These are phyloP conservation scores for Rosa persica DNA, from an alignment of 306 rosid species.

Conservation along the genomic window DNA sequence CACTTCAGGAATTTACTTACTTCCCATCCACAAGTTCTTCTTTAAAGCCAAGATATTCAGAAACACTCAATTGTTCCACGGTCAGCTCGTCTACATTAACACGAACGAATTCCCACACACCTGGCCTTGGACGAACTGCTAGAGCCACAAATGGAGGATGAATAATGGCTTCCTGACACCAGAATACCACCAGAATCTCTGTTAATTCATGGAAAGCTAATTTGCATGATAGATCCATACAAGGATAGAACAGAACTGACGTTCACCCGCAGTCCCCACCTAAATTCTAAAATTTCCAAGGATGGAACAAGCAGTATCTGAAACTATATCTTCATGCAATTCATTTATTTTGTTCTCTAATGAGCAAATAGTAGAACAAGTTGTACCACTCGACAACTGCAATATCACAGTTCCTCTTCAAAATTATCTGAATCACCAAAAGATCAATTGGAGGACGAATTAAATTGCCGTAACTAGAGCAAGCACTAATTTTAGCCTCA, in stretches of 20 bases:
- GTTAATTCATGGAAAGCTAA: neutral
- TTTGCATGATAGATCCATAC: neutral
- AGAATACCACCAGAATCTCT: conserved; percentile 24
- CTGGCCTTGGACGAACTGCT: conserved; percentile 92
- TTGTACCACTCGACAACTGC: neutral
- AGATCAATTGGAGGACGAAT: neutral
- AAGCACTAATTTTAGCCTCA: neutral
- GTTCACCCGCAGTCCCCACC: neutral
- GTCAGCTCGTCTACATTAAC: conserved; percentile 77
- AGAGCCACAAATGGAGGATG: conserved; percentile 88
- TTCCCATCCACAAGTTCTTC: conserved; percentile 75
- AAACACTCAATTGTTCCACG: conserved; percentile 77
- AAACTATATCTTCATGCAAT: neutral
- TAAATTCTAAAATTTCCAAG: neutral
- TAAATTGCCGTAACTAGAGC: neutral
- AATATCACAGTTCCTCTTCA: neutral
- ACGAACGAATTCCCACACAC: conserved; percentile 89
- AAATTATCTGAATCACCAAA: neutral
- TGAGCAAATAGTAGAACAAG: neutral
- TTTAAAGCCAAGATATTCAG: conserved; percentile 84
- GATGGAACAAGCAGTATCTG: neutral
- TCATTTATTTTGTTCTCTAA: neutral
- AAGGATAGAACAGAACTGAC: neutral
- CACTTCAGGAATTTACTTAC: conserved; percentile 36
- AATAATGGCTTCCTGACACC: conserved; percentile 72